Conservation (phyloP, 2,329 filamentous ascomycete genomes). For the Microdochium nivale region DNA sequence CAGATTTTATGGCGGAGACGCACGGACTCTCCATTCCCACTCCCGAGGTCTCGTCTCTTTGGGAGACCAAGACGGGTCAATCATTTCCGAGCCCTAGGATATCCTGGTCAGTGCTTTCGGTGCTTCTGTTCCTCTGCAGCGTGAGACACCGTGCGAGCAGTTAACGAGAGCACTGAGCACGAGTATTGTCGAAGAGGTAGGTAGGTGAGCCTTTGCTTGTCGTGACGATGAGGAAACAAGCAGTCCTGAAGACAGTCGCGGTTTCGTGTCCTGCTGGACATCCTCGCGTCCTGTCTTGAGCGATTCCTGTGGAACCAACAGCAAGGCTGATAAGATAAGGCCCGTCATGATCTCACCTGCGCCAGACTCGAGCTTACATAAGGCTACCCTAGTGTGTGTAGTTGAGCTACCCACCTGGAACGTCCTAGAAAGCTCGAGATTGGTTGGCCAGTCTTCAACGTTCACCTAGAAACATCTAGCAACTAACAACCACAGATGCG, state of each 20-base stretch:
- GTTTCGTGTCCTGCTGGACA: too few relatives aligned
- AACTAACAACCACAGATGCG: neutral
- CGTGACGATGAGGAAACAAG: too few relatives aligned
- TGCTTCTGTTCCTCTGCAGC: neutral
- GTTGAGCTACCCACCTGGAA: too few relatives aligned
- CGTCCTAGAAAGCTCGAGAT: conserved; percentile 8
- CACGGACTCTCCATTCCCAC: neutral
- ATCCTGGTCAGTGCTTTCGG: neutral
- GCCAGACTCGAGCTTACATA: neutral
- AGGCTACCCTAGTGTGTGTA: too few relatives aligned
- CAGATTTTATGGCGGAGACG: neutral
- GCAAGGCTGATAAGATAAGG: neutral
- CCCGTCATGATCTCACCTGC: neutral
- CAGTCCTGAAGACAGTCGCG: too few relatives aligned
- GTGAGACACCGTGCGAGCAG: neutral
- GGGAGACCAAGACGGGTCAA: neutral
- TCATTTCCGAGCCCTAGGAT: neutral
- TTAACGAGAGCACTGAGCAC: too few relatives aligned
- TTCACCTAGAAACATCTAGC: conserved; percentile 15
- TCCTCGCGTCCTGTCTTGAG: too few relatives aligned
- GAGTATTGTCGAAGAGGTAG: too few relatives aligned
- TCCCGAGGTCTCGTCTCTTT: neutral
- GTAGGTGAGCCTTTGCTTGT: too few relatives aligned
- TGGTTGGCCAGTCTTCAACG: conserved; percentile 12
- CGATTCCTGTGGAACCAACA: too few relatives aligned